Base-by-base conservation (phyloP, 306 rosid species). In the Arachis stenosperma region DNA sequence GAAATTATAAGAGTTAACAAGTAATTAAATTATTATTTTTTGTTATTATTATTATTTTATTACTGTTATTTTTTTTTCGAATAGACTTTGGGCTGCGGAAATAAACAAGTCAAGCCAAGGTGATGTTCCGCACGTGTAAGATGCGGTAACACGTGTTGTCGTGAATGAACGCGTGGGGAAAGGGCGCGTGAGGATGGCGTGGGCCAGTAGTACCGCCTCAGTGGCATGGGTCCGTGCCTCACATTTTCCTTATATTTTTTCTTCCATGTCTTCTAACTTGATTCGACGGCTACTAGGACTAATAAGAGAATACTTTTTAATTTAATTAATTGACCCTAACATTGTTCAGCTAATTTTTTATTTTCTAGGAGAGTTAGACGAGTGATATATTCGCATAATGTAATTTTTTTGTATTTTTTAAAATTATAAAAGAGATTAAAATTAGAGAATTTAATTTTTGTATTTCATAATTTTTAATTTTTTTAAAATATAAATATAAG, bases 111-210 rank as follows among this genome's bases (percentile, higher is more conserved):
- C 67, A 76, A 81, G 75, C 3, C 37, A 33, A 33, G 37, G 4
- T 33, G 37, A 2, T 62, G 48, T 17, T 15, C 47, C 61, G 79
- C 83, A 79, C 79, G 83, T 66, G 78, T 79, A 55, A 69, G 51
- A 0, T 43, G 10, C 2, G 4, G 43, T 43, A 36, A 72, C 5
- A 58, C 76, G 65, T 62, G 79, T 73, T 53, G 40, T 27, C 6
- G 10, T 9, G 12, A 3, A 7, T 41, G 60, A 51, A 44, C 77
- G 75, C 67, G 70, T 63, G 82, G 3, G 22, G 5, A 55, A 7
- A 29, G 17, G 5, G 86, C 74, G 85, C 77, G 83, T 82, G 66
- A 65, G 50, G 70, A 50, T 78, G 11, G 71, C 44, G 74, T 64
- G 80, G 74, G 62, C 15, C 75, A 78, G 55, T 17, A 11, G 46